Conservation (phyloP, 2,329 filamentous ascomycete genomes). For the Colletotrichum sp. region DNA sequence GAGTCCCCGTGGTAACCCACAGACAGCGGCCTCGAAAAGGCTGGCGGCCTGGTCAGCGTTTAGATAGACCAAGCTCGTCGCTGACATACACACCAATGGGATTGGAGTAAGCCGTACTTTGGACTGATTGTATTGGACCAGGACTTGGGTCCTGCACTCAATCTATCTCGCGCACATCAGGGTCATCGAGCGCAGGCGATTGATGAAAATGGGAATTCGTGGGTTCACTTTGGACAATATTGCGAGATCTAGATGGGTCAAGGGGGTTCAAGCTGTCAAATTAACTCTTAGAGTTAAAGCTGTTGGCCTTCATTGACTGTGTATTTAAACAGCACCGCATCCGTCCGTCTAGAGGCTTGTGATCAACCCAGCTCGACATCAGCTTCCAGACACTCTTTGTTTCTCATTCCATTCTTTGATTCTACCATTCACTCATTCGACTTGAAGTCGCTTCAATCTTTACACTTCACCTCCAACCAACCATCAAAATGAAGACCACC, state of each 20-base stretch:
- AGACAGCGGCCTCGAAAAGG: not conserved
- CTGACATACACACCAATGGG: not conserved
- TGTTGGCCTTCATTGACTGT: slow-evolving; percentile 24
- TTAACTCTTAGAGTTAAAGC: slow-evolving; percentile 7
- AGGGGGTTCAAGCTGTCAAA: not conserved
- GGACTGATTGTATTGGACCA: not conserved
- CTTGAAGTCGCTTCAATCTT: slow-evolving; percentile 14
- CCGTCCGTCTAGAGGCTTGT: not conserved
- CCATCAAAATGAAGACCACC: slow-evolving; percentile 9
- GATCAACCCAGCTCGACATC: not conserved
- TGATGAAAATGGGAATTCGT: not conserved
- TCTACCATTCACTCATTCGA: not conserved
- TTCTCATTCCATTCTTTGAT: not conserved
- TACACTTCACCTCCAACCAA: not conserved
- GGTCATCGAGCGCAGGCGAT: not conserved
- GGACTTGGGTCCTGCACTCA: not conserved
- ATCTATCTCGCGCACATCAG: not conserved
- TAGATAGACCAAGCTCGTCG: not conserved
- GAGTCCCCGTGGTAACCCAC: not conserved
- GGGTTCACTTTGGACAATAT: not conserved
- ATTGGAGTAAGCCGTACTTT: not conserved
- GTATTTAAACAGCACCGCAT: not conserved
- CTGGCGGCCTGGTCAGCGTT: not conserved
- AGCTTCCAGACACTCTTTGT: not conserved
- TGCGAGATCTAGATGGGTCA: not conserved